Evolutionary conservation across 352 stramenopile genomes (phyloP).

Genomic region (Aphanomyces stellatus): DNA sequence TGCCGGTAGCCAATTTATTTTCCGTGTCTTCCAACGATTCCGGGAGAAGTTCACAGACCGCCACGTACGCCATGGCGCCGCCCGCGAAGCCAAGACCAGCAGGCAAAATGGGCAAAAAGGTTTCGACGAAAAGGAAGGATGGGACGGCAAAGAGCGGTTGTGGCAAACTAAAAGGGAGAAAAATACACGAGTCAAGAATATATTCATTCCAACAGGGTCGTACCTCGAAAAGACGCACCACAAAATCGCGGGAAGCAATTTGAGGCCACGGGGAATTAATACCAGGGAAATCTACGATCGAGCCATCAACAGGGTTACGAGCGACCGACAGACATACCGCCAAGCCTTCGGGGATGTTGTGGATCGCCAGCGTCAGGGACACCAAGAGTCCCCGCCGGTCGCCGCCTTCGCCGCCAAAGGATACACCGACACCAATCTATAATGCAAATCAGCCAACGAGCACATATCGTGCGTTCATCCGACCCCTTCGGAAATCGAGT

Average conservation of each 20-base stretch:
- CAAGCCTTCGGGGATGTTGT: slow-evolving; percentile 98
- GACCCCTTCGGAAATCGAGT: slow-evolving; percentile 97
- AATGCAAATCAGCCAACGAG: not conserved
- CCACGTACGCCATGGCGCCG: slow-evolving; percentile 96
- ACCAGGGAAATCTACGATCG: slow-evolving; percentile 86
- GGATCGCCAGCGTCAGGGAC: slow-evolving; percentile 94
- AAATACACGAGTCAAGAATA: not conserved
- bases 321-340: slow-evolving; percentile 40
- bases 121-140: slow-evolving; percentile 88
- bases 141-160: slow-evolving; percentile 98
- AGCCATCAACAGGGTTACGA: not conserved
- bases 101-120: slow-evolving; percentile 93
- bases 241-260: slow-evolving; percentile 69
- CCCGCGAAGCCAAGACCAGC: slow-evolving; percentile 95
- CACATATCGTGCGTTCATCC: slow-evolving; percentile 15
- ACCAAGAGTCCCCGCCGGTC: slow-evolving; percentile 95
- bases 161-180: slow-evolving; percentile 41
- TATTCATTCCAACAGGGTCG: not conserved
- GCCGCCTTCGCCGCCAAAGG: slow-evolving; percentile 90
- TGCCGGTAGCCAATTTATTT: slow-evolving; percentile 53
- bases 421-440: slow-evolving; percentile 93
- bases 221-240: slow-evolving; percentile 85
- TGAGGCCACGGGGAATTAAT: slow-evolving; percentile 90
- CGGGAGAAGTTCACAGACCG: slow-evolving; percentile 73
- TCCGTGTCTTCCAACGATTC: slow-evolving; percentile 83